Evolutionary conservation across 2,329 filamentous ascomycete genomes (phyloP), one percentile per base, ranked within the genome.

Genomic region (Botrytis pseudocinerea): DNA sequence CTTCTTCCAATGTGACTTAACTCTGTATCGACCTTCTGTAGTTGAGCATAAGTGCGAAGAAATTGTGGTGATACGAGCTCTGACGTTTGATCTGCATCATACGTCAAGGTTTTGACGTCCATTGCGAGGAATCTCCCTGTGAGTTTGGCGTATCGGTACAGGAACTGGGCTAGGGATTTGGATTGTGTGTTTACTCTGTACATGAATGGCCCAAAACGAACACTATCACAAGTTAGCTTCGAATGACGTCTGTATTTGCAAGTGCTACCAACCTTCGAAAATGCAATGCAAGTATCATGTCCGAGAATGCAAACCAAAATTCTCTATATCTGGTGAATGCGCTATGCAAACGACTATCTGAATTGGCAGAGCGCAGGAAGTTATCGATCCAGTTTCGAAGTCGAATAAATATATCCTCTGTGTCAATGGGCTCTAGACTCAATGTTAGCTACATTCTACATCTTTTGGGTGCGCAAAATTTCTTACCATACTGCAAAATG

Each of bases 291-390:
- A 80, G 83, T 28, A 89, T 82, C 16, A 90, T 76, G 0, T 86
- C 85, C 0, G 89, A 87, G 40, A 91, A 82, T 4, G 79, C 74
- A 46, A 80, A 76, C 89, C 89, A 91, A 75, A 91, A 86, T 5
- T 82, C 78, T 48, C 79, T 82, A 73, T 89, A 82, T 46, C 82
- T 81, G 25, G 79, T 80, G 72, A 84, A 86, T 2, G 85, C 84
- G 40, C 85, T 81, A n/a, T 84, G 78, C 9, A 85, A 82, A 4
- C 78, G 77, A 18, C 81, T 78, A 38, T 80, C 77, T 28, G 78
- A 76, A 48, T 77, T 79, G 51, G 83, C 82, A 76, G 83, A 86
- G 35, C 74, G 75, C 35, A 90, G 76, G 78, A 85, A 89, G 25
- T 79, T 80, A 12, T 84, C 82, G 38, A 90, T 82, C 88, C 88